Evolutionary conservation across 2,329 filamentous ascomycete genomes (phyloP).

Genomic region (Fusarium bactridioides): DNA sequence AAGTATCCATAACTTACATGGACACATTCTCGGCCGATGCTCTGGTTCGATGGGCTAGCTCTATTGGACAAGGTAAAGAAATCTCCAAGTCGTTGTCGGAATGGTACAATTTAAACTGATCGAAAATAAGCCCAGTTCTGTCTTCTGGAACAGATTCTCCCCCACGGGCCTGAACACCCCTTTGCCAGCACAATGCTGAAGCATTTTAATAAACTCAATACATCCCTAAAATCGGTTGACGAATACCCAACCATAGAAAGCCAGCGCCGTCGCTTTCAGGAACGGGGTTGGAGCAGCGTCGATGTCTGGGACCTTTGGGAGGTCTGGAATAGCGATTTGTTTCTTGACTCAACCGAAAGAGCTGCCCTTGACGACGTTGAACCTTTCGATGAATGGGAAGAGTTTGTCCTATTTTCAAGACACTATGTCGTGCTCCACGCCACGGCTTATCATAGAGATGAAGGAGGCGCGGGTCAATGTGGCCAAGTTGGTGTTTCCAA

Average conservation of each 20-base stretch:
- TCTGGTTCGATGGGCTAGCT: slow-evolving; percentile 80
- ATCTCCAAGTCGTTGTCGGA: slow-evolving; percentile 28
- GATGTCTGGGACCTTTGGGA: slow-evolving; percentile 79
- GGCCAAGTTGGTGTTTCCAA: background rate
- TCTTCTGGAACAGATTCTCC: slow-evolving; percentile 85
- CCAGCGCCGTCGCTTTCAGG: slow-evolving; percentile 73
- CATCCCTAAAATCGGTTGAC: slow-evolving; percentile 77
- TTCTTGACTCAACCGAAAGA: slow-evolving; percentile 69
- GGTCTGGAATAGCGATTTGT: slow-evolving; percentile 75
- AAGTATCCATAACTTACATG: slow-evolving; percentile 94
- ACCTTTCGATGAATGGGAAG: slow-evolving; percentile 96
- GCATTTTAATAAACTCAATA: slow-evolving; percentile 83
- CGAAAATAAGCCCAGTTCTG: slow-evolving; percentile 71
- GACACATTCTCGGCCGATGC: slow-evolving; percentile 74
- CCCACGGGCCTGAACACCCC: slow-evolving; percentile 78
- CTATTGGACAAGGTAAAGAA: slow-evolving; percentile 68
- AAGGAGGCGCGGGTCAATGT: background rate
- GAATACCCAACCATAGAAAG: slow-evolving; percentile 71
- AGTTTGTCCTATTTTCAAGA: slow-evolving; percentile 83
- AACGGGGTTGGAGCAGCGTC: slow-evolving; percentile 72
- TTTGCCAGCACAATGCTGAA: slow-evolving; percentile 87
- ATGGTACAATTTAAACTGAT: slow-evolving; percentile 13
- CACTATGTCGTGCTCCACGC: slow-evolving; percentile 86
- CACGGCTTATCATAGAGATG: slow-evolving; percentile 15
- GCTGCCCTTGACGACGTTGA: slow-evolving; percentile 73